phyloP scores from a whole-genome alignment of 2,329 filamentous ascomycete genomes.

The Lachnellula cervina region DNA sequence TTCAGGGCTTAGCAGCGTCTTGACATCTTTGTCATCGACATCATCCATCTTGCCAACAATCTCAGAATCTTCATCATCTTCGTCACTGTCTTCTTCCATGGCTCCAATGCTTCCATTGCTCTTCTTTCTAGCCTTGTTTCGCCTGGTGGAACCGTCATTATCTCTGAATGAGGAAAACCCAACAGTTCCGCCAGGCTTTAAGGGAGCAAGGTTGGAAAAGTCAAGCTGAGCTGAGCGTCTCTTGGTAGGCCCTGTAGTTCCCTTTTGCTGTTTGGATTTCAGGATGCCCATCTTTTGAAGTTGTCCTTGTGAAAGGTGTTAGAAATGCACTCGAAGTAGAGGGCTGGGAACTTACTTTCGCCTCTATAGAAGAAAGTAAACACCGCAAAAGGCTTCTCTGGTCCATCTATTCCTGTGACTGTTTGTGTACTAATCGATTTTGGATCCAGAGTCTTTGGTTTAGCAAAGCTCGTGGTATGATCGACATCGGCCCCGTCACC shows the following conservation, averaged over 20 bases:
- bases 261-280: conserved; percentile 60
- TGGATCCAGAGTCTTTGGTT: conserved; percentile 91
- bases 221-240: conserved; percentile 78
- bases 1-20: conserved; percentile 59
- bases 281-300: conserved; percentile 94
- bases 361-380: conserved; percentile 98
- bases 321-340: conserved; percentile 6
- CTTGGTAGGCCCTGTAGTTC: conserved; percentile 60
- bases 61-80: conserved; percentile 66
- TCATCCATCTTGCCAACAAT: conserved; percentile 62
- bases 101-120: conserved; percentile 53
- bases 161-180: conserved; percentile 89
- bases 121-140: conserved; percentile 58
- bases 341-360: conserved; percentile 62
- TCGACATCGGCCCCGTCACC: conserved; percentile 78
- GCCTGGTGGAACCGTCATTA: conserved; percentile 50
- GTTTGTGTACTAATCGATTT: conserved; percentile 98
- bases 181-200: conserved; percentile 82
- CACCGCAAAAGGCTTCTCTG: conserved; percentile 90
- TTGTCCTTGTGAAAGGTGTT: conserved; percentile 58
- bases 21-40: conserved; percentile 55
- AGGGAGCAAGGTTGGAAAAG: conserved; percentile 76
- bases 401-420: conserved; percentile 95
- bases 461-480: conserved; percentile 96
- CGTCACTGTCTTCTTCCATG: conserved; percentile 69